Percentiles rank a stretch among this genome's conserved stretches.
Conservation (phyloP, 768 basidiomycete genomes). For the Trametes meyenii region DNA sequence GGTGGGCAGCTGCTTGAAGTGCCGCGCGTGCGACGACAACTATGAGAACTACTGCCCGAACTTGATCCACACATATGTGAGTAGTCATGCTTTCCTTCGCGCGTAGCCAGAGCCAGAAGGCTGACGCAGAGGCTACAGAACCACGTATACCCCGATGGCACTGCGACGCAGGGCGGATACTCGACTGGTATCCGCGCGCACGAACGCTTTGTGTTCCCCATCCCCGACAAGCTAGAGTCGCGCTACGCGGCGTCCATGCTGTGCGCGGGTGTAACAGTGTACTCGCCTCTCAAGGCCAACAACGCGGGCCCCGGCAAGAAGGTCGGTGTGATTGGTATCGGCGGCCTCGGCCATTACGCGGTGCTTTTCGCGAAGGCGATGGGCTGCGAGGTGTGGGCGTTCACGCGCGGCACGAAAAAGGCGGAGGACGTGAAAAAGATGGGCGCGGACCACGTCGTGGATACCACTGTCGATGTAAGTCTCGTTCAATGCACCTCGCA, state of each 20-base stretch:
- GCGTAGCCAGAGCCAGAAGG: not conserved
- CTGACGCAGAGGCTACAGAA: slow-evolving; percentile 27
- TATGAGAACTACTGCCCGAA: slow-evolving; percentile 62
- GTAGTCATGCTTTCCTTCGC: not conserved
- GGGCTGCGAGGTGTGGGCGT: slow-evolving; percentile 59
- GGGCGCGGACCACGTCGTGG: slow-evolving; percentile 57
- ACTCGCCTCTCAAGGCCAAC: slow-evolving; percentile 59
- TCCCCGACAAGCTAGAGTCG: slow-evolving; percentile 56
- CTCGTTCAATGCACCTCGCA: no score
- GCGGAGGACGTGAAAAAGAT: slow-evolving; percentile 57
- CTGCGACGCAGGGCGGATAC: slow-evolving; percentile 49
- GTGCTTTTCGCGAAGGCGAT: slow-evolving; percentile 55
- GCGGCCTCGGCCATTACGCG: slow-evolving; percentile 51
- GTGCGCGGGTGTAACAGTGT: slow-evolving; percentile 65
- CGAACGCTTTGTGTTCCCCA: slow-evolving; percentile 59
- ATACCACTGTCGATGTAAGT: slow-evolving; percentile 38
- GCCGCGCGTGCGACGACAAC: slow-evolving; percentile 51
- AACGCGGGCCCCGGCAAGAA: slow-evolving; percentile 61
- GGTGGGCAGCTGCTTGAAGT: slow-evolving; percentile 54
- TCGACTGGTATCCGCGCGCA: slow-evolving; percentile 47
- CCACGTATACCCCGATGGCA: slow-evolving; percentile 44
- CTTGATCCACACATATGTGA: slow-evolving; percentile 43
- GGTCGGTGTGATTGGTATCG: slow-evolving; percentile 68
- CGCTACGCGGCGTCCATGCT: slow-evolving; percentile 64
- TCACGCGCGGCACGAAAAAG: slow-evolving; percentile 58